Conservation (phyloP, 495 filamentous ascomycete species). For the Talaromyces thailandensis region DNA sequence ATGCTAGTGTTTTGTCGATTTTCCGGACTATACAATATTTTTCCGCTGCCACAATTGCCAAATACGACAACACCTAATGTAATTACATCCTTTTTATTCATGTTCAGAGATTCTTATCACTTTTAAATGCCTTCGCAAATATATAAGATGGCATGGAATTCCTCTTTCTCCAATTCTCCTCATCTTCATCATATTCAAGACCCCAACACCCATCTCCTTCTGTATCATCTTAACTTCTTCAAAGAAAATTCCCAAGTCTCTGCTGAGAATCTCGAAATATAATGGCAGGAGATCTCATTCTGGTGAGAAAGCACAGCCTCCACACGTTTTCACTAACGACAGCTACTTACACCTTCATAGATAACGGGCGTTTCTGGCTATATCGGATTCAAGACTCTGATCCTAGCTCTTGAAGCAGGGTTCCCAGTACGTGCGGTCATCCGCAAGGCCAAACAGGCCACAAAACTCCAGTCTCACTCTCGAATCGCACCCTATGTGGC, state of each 20-base stretch:
- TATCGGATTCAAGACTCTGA: conserved; percentile 22
- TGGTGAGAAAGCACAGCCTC: neutral
- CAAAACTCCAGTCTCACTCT: conserved; percentile 9
- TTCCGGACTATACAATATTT: neutral
- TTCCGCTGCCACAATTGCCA: neutral
- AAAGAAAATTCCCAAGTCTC: neutral
- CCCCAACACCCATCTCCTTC: neutral
- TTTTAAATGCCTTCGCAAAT: neutral
- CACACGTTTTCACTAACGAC: neutral
- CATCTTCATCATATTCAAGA: neutral
- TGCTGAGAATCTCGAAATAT: neutral
- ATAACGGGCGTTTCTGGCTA: conserved; percentile 19
- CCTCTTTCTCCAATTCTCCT: neutral
- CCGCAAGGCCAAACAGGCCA: conserved; percentile 10
- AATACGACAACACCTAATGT: neutral
- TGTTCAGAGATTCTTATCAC: neutral
- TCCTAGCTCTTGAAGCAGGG: conserved; percentile 14
- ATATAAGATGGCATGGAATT: neutral
- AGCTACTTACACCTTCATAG: neutral
- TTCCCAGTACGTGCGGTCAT: conserved; percentile 19
- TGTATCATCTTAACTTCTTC: neutral
- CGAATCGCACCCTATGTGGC: conserved; percentile 4
- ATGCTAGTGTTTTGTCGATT: neutral
- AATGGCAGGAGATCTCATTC: neutral
- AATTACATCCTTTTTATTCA: neutral